phyloP scores from a whole-genome alignment of 2,329 filamentous ascomycete species.

The Fusarium tricinctum region DNA sequence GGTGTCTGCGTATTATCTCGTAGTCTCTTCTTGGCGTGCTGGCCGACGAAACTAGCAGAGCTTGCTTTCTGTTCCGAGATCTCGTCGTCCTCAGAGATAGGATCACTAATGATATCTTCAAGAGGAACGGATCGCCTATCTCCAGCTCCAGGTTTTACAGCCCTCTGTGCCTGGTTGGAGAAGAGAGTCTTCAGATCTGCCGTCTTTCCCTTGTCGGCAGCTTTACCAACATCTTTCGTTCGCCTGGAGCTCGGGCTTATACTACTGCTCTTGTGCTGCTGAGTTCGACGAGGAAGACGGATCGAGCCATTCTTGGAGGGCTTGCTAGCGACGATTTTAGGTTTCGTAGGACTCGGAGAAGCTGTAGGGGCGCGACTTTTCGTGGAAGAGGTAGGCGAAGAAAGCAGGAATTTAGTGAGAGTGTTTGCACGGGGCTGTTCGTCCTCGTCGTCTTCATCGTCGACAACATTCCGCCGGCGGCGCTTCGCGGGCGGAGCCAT shows the following conservation, averaged over 20 bases:
- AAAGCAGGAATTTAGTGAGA: slow-evolving; percentile 66
- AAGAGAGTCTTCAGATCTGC: slow-evolving; percentile 72
- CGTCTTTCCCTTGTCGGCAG: slow-evolving; percentile 66
- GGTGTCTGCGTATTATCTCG: slow-evolving; percentile 53
- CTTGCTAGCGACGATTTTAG: slow-evolving; percentile 37
- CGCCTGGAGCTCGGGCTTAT: slow-evolving; percentile 58
- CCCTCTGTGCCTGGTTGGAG: slow-evolving; percentile 70
- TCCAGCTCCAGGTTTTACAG: slow-evolving; percentile 53
- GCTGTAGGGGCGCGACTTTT: slow-evolving; percentile 52
- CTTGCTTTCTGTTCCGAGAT: slow-evolving; percentile 65
- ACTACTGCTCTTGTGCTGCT: slow-evolving; percentile 50
- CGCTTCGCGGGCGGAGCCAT: slow-evolving; percentile 73
- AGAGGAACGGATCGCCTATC: slow-evolving; percentile 51
- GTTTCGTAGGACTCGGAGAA: slow-evolving; percentile 61
- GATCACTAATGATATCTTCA: slow-evolving; percentile 68
- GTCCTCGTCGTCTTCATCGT: slow-evolving; percentile 65
- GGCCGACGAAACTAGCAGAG: slow-evolving; percentile 67
- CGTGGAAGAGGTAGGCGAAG: slow-evolving; percentile 63
- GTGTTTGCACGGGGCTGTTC: slow-evolving; percentile 61
- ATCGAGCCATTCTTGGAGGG: slow-evolving; percentile 43
- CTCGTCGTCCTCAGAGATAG: slow-evolving; percentile 73
- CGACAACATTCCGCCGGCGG: slow-evolving; percentile 69
- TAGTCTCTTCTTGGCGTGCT: slow-evolving; percentile 68
- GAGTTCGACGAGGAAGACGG: slow-evolving; percentile 47
- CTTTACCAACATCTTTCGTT: slow-evolving; percentile 55